Conservation (phyloP, 441 rosid species). For the Pelargonium australe region DNA sequence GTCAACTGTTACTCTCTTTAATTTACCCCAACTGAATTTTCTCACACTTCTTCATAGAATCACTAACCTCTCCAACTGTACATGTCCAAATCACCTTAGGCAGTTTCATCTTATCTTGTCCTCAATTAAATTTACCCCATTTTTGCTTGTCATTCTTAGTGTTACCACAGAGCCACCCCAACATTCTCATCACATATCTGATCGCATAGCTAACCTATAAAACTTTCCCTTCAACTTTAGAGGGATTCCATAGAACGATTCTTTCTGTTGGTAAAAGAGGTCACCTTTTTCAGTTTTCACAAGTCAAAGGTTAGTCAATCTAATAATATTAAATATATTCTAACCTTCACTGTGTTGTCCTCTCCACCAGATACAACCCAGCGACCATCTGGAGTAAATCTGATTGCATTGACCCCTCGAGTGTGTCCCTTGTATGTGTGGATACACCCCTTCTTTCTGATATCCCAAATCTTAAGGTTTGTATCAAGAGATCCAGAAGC, state of each 20-base stretch:
- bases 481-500: conserved; percentile 97
- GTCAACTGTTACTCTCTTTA: no score
- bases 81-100: no score
- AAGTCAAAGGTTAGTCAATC: background rate
- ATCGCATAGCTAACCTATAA: no score
- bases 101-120: no score
- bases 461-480: conserved; percentile 99
- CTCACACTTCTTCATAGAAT: no score
- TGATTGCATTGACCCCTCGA: conserved; percentile 89
- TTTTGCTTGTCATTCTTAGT: no score
- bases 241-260: background rate
- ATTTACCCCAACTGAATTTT: no score
- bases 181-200: no score
- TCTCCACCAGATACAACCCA: conserved; percentile 99
- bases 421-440: conserved; percentile 98
- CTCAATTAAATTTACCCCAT: no score
- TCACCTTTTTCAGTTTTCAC: background rate
- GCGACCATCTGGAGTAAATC: conserved; percentile 98
- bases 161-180: no score
- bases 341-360: conserved; percentile 90
- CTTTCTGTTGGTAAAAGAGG: background rate
- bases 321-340: conserved; percentile 18
- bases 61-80: no score
- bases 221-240: no score
- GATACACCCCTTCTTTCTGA: conserved; percentile 95